Evolutionary conservation across 2,329 filamentous ascomycete species (phyloP), one percentile per base, ranked within the genome.

Genomic region (Scytalidium lignicola): DNA sequence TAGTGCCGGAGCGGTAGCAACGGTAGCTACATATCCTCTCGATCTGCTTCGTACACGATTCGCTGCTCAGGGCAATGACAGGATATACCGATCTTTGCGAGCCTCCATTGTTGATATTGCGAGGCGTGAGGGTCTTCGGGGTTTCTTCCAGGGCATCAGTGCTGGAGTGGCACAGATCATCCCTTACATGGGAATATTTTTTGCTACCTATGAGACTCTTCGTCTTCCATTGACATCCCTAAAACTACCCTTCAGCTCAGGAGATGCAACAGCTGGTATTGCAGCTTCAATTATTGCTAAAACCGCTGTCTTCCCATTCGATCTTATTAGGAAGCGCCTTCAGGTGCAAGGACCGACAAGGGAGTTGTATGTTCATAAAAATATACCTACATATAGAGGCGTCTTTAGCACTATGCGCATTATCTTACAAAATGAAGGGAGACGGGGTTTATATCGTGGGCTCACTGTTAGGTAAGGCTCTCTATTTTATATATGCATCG

Each of bases 171-270:
- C 77, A 21, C 91, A 96, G 71, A 93, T 97, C 44, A 82, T 96
- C 9, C 93, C 93, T 2, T 95, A 92, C 66, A 99, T 99, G 93
- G 93, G 93, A 13, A 75, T 96, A 2, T 97, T 99, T 73, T 99
- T 99, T 69, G 80, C 88, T 28, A 79, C 83, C 39, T 99, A 97
- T 70, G 93, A 99, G 68, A 75, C 78, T 9, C 71, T 95, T 45
- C 76, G 88, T 5, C 65, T 80, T 6, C 79, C 77, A 0, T 67
- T 92, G 42, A 72, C 73, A 6, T 62, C 63, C 5, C 59, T 83
- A 17, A 66, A 78, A 9, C 65, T 88, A 56, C 85, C 84, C 0
- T 85, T 86, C 65, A 88, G 90, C 18, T 85, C 84, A 15, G 86
- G 86, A 1, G 90, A 97, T 67, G 93, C 92, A 0, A 78, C 84